Evolutionary conservation across 441 rosid genomes (phyloP).

Genomic region (Erodium trifolium): DNA sequence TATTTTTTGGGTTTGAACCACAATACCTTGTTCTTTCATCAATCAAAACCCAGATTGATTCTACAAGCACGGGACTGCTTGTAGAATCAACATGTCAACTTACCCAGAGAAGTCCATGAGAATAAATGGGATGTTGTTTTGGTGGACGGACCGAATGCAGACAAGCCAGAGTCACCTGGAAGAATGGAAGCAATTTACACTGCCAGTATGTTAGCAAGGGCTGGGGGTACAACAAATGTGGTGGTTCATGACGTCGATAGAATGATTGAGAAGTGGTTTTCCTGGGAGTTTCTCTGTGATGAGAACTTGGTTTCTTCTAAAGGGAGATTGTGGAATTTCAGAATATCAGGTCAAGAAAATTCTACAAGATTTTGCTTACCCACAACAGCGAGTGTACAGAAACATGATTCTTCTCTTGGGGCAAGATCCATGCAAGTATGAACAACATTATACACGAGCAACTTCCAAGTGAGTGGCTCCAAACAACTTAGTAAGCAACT

Average conservation of each 20-base stretch:
- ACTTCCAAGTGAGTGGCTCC: background rate
- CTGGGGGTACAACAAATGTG: conserved; percentile 10
- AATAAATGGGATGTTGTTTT: conserved; percentile 53
- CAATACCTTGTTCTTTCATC: conserved; percentile 39
- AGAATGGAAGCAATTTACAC: conserved; percentile 53
- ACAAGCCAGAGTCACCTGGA: conserved; percentile 42
- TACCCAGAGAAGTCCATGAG: conserved; percentile 38
- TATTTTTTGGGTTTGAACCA: conserved; percentile 45
- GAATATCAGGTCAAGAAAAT: conserved; percentile 33
- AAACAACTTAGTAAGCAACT: background rate
- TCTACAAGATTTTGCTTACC: conserved; percentile 49
- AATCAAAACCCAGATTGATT: conserved; percentile 34
- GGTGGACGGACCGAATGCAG: conserved; percentile 17
- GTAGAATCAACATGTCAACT: conserved; percentile 19
- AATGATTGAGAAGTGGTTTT: too few relatives aligned
- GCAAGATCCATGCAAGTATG: background rate
- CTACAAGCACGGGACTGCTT: conserved; percentile 21
- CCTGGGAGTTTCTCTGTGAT: conserved; percentile 36
- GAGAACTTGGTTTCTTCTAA: conserved; percentile 50
- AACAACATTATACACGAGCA: too few relatives aligned
- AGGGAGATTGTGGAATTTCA: too few relatives aligned
- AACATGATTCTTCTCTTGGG: conserved; percentile 12
- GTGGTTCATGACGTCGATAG: too few relatives aligned
- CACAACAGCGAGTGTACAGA: conserved; percentile 15
- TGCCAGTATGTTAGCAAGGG: conserved; percentile 47